Conservation (phyloP, 306 rosid genomes). For the Dicorynia guianensis region DNA sequence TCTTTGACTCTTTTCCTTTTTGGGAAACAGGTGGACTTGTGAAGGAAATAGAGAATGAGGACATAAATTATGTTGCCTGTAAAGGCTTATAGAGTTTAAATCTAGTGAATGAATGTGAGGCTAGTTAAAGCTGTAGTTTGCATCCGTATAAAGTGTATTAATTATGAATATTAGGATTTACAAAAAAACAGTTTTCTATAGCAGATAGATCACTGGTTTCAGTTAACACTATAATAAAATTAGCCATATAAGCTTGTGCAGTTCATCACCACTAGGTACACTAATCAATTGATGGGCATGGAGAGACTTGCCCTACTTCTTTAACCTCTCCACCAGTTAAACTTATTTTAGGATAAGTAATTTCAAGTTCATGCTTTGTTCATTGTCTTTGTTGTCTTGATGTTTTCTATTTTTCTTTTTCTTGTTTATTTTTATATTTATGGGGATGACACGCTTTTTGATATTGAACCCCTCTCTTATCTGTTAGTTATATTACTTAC, state of each 20-base stretch:
- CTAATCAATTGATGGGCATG: background rate
- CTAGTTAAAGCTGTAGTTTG: background rate
- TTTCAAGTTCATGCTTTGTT: background rate
- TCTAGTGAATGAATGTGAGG: constrained; percentile 13
- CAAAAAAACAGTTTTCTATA: background rate
- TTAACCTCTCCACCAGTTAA: background rate
- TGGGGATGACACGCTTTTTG: background rate
- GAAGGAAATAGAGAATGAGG: background rate
- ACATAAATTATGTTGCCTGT: background rate
- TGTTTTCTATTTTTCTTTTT: background rate
- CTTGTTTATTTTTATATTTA: background rate
- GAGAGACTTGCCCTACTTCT: background rate
- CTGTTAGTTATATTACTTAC: background rate
- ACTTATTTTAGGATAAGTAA: background rate
- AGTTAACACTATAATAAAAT: background rate
- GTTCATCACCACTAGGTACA: background rate
- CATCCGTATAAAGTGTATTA: background rate
- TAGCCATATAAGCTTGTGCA: background rate
- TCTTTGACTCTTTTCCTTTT: no score
- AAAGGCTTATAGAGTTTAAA: background rate
- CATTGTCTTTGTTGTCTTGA: background rate
- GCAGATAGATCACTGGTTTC: background rate
- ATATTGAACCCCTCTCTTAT: constrained; percentile 17
- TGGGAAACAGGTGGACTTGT: background rate
- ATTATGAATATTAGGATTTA: background rate